Base-by-base conservation (phyloP, 2,329 filamentous ascomycete species). In the Zalaria obscura region DNA sequence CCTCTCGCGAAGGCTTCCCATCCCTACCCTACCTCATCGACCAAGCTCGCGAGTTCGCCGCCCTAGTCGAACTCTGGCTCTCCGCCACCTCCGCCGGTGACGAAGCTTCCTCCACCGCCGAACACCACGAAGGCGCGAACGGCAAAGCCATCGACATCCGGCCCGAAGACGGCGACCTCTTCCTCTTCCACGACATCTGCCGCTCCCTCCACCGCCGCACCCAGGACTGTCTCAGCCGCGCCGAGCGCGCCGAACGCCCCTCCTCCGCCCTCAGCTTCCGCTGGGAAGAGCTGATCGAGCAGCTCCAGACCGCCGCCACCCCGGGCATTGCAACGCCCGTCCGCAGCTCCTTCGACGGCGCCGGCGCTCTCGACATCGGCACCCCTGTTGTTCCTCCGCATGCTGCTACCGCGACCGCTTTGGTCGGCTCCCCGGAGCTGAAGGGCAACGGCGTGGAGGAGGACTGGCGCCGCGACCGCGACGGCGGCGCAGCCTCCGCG, bases 21-120 rank as follows among this genome's bases (percentile, higher is more conserved):
- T 91, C 84, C 36, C 68, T 98, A 9, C 91, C 91, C 1, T 95
- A 93, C 57, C 73, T 98, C 3, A 83, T 98, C 47, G 91, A 98
- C 51, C 80, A 88, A 47, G 78, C 87, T 5, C 77, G 85, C 46
- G 88, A 84, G 51, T 87, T 88, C 52, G 86, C 91, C 0, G 79
- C 80, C 32, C 65, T 98, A 11, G 80, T 93, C 25, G 83, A 83
- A 52, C 66, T 91, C 8, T 93, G 84, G 84, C 70, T 82, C 0
- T 80, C 85, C 38, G 62, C 68, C 4, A 54, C 50, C 1, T 44
- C 48, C 6, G 43, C 11, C 5, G 26, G 25, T 5, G 29, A 31
- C 33, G 32, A 35, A 11, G 33, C 31, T 3, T 28, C 26, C n/a
- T 40, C 38, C n/a, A 32, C 41, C 29, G 34, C 40, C 8, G 39